A percentile compares a stretch with the other conserved stretches of the same genome.
Evolutionary conservation across 2,329 filamentous ascomycete species (phyloP).

Genomic region (Neofusicoccum parvum): DNA sequence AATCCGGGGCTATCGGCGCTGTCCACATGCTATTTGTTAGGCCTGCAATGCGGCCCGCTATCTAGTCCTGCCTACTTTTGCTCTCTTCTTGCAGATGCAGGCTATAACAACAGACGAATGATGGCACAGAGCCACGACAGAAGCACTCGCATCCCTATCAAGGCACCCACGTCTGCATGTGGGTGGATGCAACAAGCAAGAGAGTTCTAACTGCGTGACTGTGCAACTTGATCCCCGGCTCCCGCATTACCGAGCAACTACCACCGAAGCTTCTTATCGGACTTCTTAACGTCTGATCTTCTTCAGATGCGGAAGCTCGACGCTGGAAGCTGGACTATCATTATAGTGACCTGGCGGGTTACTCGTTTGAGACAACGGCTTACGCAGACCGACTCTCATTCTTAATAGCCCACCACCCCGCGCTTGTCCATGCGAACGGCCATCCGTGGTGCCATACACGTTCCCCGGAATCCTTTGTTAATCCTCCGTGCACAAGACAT

Average conservation of each 20-base stretch:
- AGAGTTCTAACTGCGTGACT: background rate
- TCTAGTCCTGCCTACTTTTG: no score
- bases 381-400: background rate
- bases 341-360: background rate
- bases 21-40: no score
- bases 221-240: background rate
- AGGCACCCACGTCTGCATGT: background rate
- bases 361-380: background rate
- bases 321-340: background rate
- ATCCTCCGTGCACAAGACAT: background rate
- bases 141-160: background rate
- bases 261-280: background rate
- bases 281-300: slow-evolving; percentile 1
- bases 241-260: background rate
- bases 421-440: background rate
- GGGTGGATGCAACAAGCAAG: background rate
- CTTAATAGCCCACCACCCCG: background rate
- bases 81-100: background rate
- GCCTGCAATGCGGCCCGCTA: no score
- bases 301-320: background rate
- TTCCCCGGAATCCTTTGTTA: background rate
- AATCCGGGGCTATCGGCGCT: background rate
- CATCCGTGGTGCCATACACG: background rate
- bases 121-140: background rate
- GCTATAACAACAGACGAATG: background rate